A percentile compares a stretch with the other conserved stretches of the same genome.
phyloP scores from a whole-genome alignment of 257 asterid genomes.

The Apocynum venetum region DNA sequence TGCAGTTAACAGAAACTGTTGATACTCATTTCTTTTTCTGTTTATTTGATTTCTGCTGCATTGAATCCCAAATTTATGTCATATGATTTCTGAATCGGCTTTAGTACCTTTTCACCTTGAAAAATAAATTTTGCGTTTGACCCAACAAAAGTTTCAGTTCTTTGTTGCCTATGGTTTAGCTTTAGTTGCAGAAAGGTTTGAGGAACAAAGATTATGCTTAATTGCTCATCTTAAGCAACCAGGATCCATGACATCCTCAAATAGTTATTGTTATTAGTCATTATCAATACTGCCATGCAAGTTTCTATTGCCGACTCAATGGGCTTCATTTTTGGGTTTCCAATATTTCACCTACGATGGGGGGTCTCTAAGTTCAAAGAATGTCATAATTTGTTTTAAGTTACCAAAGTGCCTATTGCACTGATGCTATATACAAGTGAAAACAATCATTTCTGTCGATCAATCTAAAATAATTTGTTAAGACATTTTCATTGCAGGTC shows the following conservation, averaged over 20 bases:
- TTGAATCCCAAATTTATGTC: not conserved
- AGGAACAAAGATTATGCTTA: not conserved
- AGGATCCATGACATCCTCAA: not conserved
- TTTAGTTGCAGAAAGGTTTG: not conserved
- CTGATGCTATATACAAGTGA: not conserved
- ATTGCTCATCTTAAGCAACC: not conserved
- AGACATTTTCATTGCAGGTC: constrained; percentile 27
- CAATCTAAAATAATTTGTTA: not conserved
- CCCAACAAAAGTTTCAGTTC: not conserved
- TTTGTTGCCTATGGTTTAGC: not conserved
- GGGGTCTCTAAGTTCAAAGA: not conserved
- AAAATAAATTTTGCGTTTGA: not conserved
- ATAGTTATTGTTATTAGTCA: not conserved
- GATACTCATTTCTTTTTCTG: not conserved
- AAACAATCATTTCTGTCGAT: not conserved
- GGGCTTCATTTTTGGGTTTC: not conserved
- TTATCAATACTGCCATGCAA: not conserved
- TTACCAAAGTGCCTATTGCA: not conserved
- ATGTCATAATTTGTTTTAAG: not conserved
- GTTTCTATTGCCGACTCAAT: not conserved
- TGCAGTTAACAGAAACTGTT: not conserved
- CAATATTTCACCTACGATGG: not conserved
- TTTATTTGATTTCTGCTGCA: not conserved
- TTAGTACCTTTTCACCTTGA: not conserved
- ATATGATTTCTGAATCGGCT: not conserved